Conservation (phyloP, 306 rosid species). For the Medicago lupulina region DNA sequence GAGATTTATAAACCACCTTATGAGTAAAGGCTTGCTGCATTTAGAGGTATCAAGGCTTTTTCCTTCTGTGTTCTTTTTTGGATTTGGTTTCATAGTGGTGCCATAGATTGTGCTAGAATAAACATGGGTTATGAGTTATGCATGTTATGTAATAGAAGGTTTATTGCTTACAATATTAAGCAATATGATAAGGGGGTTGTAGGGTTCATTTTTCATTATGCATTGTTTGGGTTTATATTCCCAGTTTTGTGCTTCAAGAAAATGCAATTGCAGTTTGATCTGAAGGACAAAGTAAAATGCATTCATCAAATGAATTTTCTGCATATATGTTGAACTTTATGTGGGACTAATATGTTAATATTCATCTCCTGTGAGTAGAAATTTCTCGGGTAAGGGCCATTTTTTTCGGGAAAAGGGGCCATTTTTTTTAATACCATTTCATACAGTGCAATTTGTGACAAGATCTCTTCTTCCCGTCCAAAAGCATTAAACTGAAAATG, state of each 20-base stretch:
- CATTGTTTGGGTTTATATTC: no score
- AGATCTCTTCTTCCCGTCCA: conserved; percentile 6
- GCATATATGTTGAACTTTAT: no score
- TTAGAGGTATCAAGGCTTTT: conserved; percentile 65
- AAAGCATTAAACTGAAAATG: conserved; percentile 22
- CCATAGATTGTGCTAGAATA: conserved; percentile 25
- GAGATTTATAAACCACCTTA: conserved; percentile 91
- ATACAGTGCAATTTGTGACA: conserved; percentile 3
- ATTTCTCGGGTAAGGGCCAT: background rate
- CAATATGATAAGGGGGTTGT: no score
- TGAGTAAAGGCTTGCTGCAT: conserved; percentile 58
- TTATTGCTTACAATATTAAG: conserved; percentile 8
- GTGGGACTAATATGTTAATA: conserved; percentile 55
- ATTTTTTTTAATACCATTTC: background rate
- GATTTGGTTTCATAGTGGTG: background rate
- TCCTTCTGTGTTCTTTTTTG: background rate
- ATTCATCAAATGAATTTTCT: no score
- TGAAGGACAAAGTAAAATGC: no score
- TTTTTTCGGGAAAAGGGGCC: no score
- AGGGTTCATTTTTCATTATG: background rate
- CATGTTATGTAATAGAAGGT: background rate
- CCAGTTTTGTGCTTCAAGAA: background rate
- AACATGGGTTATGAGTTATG: conserved; percentile 19
- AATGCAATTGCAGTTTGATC: conserved; percentile 23
- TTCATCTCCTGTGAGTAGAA: conserved; percentile 30